A percentile compares a stretch with the other conserved stretches of the same genome.
Evolutionary conservation across 1,284 basidiomycete genomes (phyloP).

Genomic region (Cutaneotrichosporon mucoides): DNA sequence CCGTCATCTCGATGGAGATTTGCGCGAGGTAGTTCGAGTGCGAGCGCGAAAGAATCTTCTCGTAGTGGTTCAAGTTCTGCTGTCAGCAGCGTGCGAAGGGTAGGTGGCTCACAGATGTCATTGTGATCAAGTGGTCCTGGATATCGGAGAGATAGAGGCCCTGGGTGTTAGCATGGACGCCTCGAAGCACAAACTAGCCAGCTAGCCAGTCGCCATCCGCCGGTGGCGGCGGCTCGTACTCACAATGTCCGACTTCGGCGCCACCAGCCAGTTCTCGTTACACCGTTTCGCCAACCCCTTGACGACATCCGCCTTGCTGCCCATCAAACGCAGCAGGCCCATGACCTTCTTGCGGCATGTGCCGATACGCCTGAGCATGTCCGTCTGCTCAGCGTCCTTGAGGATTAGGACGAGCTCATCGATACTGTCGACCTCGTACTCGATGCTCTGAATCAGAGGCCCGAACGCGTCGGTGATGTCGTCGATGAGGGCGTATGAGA

Average conservation of each 20-base stretch:
- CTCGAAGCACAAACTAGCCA: neutral
- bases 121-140: slow-evolving; percentile 97
- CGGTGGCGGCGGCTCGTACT: slow-evolving; percentile 33
- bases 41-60: slow-evolving; percentile 96
- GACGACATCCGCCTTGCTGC: slow-evolving; percentile 99
- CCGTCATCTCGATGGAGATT: slow-evolving; percentile 98
- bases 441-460: slow-evolving; percentile 95
- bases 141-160: slow-evolving; percentile 93
- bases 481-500: slow-evolving; percentile 98
- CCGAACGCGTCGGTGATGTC: slow-evolving; percentile 99
- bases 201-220: neutral
- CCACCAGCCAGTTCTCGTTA: slow-evolving; percentile 98
- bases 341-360: slow-evolving; percentile 99
- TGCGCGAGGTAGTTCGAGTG: slow-evolving; percentile 99
- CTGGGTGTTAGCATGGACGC: slow-evolving; percentile 47
- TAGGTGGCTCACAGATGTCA: slow-evolving; percentile 58
- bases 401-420: slow-evolving; percentile 97
- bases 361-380: slow-evolving; percentile 82
- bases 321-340: slow-evolving; percentile 91
- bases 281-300: slow-evolving; percentile 95
- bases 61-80: slow-evolving; percentile 89
- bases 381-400: slow-evolving; percentile 76
- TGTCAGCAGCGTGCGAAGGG: too few species aligned
- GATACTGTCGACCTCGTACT: slow-evolving; percentile 98
- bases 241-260: slow-evolving; percentile 95